These are phyloP conservation scores for Spiromastix sp. DNA, from an alignment of 2,329 filamentous ascomycete genomes.

Conservation along the genomic window DNA sequence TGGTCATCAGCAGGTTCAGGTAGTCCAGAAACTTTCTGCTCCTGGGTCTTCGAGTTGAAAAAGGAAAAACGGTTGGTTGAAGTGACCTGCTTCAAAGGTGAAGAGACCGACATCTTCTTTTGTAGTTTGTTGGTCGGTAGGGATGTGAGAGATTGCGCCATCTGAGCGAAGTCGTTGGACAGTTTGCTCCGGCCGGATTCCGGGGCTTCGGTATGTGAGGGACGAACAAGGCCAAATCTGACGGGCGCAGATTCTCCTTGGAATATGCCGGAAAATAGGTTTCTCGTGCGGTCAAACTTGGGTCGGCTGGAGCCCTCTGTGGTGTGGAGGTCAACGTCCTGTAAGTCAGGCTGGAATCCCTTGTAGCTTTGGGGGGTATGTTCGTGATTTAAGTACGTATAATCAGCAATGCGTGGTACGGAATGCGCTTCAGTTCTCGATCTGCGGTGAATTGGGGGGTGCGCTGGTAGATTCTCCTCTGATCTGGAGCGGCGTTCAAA, in stretches of 20 bases:
- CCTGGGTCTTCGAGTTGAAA: slow-evolving; percentile 28
- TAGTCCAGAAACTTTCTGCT: slow-evolving; percentile 16
- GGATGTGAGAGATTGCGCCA: not conserved
- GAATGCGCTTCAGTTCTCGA: slow-evolving; percentile 5
- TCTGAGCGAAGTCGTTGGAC: not conserved
- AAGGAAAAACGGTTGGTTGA: slow-evolving; percentile 32
- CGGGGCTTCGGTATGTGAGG: not conserved
- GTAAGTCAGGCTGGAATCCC: too few relatives aligned
- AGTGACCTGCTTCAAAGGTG: slow-evolving; percentile 24
- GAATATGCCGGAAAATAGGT: slow-evolving; percentile 1
- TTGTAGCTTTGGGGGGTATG: too few relatives aligned
- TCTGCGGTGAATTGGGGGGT: slow-evolving; percentile 3
- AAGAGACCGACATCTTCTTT: slow-evolving; percentile 21
- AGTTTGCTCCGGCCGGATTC: not conserved
- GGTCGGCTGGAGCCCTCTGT: too few relatives aligned
- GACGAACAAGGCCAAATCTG: not conserved
- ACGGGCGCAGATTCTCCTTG: slow-evolving; percentile 1
- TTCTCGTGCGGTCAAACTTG: not conserved
- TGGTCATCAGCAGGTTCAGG: slow-evolving; percentile 40
- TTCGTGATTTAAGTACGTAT: not conserved
- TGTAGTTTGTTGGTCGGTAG: slow-evolving; percentile 12
- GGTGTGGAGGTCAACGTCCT: too few relatives aligned
- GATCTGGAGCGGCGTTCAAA: not conserved
- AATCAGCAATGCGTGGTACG: not conserved
- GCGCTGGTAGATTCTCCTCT: not conserved